A percentile compares a stretch with the other conserved stretches of the same genome.
phyloP scores from a whole-genome alignment of 140 eudicot species.

The Cichorium intybus region DNA sequence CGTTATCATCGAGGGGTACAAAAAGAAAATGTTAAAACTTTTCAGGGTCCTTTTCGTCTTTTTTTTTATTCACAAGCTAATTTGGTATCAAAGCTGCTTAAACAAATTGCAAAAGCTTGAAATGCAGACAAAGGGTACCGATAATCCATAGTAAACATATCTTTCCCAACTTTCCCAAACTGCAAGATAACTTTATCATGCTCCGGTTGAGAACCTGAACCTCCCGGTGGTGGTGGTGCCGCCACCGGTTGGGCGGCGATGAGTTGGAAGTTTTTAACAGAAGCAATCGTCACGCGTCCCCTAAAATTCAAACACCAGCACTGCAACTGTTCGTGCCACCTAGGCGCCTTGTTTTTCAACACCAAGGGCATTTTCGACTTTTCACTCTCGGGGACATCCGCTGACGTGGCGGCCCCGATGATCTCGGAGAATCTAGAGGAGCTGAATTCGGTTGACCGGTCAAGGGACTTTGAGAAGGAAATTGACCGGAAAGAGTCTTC shows the following conservation, averaged over 20 bases:
- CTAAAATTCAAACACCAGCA: conserved; percentile 87
- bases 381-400: conserved; percentile 42
- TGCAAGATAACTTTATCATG: conserved; percentile 80
- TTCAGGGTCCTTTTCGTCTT: background rate
- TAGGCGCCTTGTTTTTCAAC: conserved; percentile 80
- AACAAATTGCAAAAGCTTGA: conserved; percentile 90
- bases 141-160: conserved; percentile 90
- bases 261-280: conserved; percentile 82
- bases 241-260: conserved; percentile 59
- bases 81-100: conserved; percentile 94
- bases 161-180: conserved; percentile 87
- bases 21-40: conserved; percentile 16
- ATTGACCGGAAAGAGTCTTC: conserved; percentile 86
- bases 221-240: conserved; percentile 20
- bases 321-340: conserved; percentile 73
- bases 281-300: conserved; percentile 87
- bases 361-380: conserved; percentile 61
- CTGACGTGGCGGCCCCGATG: conserved; percentile 26
- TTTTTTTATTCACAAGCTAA: conserved; percentile 83
- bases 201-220: conserved; percentile 48
- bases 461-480: conserved; percentile 73
- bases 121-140: conserved; percentile 84
- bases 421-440: conserved; percentile 68
- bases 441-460: conserved; percentile 73
- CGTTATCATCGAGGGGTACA: conserved; percentile 14